A percentile compares a stretch with the other conserved stretches of the same genome.
Evolutionary conservation across 371 early-diverging fungal genomes (phyloP).

Genomic region (Apophysomyces sp.): DNA sequence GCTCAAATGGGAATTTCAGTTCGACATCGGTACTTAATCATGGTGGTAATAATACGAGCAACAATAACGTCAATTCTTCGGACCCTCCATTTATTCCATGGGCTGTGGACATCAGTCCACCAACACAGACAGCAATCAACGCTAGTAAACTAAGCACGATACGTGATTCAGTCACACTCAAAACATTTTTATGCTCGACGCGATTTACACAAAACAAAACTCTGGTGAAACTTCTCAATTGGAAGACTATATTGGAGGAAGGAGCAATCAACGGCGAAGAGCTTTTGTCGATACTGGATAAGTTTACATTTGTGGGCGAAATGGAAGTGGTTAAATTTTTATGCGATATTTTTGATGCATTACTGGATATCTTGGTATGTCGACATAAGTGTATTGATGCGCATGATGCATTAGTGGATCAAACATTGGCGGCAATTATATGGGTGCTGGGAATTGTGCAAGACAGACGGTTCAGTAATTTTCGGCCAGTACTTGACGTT

Average conservation of each 20-base stretch:
- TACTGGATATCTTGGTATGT: constrained; percentile 59
- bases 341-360: constrained; percentile 61
- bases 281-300: constrained; percentile 53
- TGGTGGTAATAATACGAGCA: constrained; percentile 1
- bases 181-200: constrained; percentile 65
- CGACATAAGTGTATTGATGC: constrained; percentile 17
- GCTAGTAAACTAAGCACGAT: constrained; percentile 34
- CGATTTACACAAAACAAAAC: constrained; percentile 65
- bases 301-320: constrained; percentile 67
- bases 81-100: not conserved
- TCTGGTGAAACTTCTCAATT: constrained; percentile 66
- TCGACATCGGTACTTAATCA: constrained; percentile 4
- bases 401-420: constrained; percentile 38
- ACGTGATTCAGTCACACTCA: constrained; percentile 53
- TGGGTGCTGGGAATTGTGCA: constrained; percentile 60
- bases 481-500: constrained; percentile 59
- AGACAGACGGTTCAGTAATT: constrained; percentile 67
- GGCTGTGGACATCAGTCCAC: not conserved
- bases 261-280: constrained; percentile 27
- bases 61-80: not conserved
- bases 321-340: constrained; percentile 73
- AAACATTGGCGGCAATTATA: constrained; percentile 56
- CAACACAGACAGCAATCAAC: constrained; percentile 11
- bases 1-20: constrained; percentile 11
- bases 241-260: constrained; percentile 41